A percentile compares a stretch with the other conserved stretches of the same genome.
Conservation (phyloP, 2,329 filamentous ascomycete genomes). For the Simplicillium sp. region DNA sequence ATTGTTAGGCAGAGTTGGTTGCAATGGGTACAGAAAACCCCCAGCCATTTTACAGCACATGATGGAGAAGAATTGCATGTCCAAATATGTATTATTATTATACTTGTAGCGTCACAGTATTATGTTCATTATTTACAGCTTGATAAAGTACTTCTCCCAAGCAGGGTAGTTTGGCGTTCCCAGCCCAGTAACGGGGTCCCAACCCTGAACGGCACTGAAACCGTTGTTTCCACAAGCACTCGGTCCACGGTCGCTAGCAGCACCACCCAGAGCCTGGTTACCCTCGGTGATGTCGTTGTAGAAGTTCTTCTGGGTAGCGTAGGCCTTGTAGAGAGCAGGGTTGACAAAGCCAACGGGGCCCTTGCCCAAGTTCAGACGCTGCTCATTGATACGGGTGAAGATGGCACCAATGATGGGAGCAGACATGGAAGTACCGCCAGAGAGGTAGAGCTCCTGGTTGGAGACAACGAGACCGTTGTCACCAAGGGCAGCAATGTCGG, state of each 20-base stretch:
- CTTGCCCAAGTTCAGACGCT: neutral
- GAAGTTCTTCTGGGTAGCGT: neutral
- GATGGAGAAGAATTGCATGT: no score
- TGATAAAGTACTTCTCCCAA: neutral
- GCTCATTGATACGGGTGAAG: neutral
- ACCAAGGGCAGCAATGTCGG: slow-evolving; percentile 31
- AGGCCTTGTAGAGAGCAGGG: neutral
- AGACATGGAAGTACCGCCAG: neutral
- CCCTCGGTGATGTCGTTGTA: neutral
- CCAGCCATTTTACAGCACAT: no score
- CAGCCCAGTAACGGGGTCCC: neutral
- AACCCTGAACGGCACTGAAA: neutral
- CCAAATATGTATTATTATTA: no score
- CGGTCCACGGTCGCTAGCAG: neutral
- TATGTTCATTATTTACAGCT: neutral
- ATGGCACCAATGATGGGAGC: neutral
- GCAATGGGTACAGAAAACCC: no score
- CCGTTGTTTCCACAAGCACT: neutral
- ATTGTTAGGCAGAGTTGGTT: no score
- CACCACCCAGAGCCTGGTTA: neutral
- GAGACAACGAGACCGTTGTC: slow-evolving; percentile 31
- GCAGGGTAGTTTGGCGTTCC: neutral
- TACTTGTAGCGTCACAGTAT: neutral
- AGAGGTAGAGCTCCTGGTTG: slow-evolving; percentile 10
- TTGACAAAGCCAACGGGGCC: neutral